Conservation (phyloP, 2,329 filamentous ascomycete genomes). For the Fusarium piperis region DNA sequence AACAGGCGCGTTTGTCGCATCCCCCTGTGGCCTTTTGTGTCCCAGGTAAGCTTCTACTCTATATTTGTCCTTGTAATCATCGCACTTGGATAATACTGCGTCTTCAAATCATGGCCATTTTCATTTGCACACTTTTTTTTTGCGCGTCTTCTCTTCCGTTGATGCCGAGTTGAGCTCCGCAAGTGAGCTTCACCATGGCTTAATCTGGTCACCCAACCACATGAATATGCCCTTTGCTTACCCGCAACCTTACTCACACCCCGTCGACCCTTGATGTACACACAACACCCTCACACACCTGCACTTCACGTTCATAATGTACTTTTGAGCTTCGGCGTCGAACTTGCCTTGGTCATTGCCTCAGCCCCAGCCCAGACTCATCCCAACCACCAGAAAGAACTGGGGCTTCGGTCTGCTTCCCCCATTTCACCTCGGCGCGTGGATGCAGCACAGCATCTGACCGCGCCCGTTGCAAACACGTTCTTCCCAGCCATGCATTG, state of each 20-base stretch:
- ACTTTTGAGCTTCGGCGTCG: slow-evolving; percentile 2
- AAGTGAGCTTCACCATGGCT: slow-evolving; percentile 13
- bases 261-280: slow-evolving; percentile 4
- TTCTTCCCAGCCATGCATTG: background rate
- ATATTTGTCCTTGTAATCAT: background rate
- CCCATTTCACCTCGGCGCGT: slow-evolving; percentile 19
- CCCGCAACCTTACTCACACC: background rate
- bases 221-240: background rate
- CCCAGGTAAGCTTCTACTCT: slow-evolving; percentile 27
- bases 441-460: slow-evolving; percentile 29
- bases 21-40: slow-evolving; percentile 11
- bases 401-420: slow-evolving; percentile 11
- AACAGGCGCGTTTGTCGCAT: slow-evolving; percentile 32
- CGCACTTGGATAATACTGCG: background rate
- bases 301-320: slow-evolving; percentile 17
- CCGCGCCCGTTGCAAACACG: slow-evolving; percentile 22
- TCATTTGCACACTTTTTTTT: slow-evolving; percentile 15
- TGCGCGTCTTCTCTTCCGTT: slow-evolving; percentile 28
- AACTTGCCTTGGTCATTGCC: slow-evolving; percentile 12
- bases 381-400: slow-evolving; percentile 30
- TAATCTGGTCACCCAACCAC: background rate
- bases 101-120: background rate
- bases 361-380: slow-evolving; percentile 25
- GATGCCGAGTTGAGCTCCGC: slow-evolving; percentile 24
- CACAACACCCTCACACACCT: slow-evolving; percentile 13